Base-by-base conservation (phyloP, 768 basidiomycete genomes). In the Rhodotorula kratochvilovae region DNA sequence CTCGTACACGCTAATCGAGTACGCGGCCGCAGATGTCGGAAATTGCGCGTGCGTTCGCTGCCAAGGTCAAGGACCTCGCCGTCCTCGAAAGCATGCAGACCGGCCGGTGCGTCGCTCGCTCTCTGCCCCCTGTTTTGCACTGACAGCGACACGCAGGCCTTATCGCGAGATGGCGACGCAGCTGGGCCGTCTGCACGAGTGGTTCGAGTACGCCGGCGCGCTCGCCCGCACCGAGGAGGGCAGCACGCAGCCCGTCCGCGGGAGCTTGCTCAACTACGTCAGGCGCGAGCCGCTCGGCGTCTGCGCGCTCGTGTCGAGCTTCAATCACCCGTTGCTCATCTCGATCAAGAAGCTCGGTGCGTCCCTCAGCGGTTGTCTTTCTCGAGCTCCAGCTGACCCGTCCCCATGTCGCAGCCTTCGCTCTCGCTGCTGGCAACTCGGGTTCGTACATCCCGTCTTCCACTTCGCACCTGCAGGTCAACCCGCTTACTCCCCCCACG, bases 261-360 rank as follows among this genome's bases (percentile, higher is more conserved):
- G 91, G 0, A 86, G 85, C 63, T 79, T 92, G 50, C 81, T 92
- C 46, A 92, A 92, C 77, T 88, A 90, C 79, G 87, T 92, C 11
- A 85, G 86, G 60, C 85, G 91, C 23, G 83, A 90, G 19, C 90
- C 91, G 1, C 84, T 93, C 1, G 91, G 91, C 19, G 91, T 92
- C n/a, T 90, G 91, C 50, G 91, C 88, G 1, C 90, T 92, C 78
- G 89, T 93, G 35, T 92, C 90, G 23, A 36, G 33, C 39, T 75
- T 92, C 80, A 93, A 93, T 75, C 91, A 93, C 74, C 91, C 91
- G 1, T 81, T 93, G n/a, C 80, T 93, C 46, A 93, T 93, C 71
- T 90, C 90, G 4, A 79, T 92, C 63, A 93, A 93, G 83, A 93
- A 93, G 81, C 88, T 92, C 65, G 89, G 88, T 31, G 54, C 56